Evolutionary conservation across 2,329 filamentous ascomycete genomes (phyloP).

Genomic region (Exophiala phaeomuriformis): DNA sequence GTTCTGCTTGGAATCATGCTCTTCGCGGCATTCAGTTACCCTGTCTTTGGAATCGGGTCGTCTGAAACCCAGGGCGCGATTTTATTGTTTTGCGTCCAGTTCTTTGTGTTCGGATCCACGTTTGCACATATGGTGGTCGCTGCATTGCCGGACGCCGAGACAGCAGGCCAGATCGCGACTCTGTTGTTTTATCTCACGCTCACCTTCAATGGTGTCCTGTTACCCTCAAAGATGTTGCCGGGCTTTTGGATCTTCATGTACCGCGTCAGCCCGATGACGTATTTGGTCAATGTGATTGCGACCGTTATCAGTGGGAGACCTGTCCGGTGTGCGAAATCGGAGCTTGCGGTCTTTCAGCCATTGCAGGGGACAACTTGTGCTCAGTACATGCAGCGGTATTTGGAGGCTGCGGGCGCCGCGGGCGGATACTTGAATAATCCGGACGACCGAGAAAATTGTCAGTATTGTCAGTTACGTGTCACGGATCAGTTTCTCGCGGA

Average conservation of each 20-base stretch:
- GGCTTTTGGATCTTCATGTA: constrained; percentile 78
- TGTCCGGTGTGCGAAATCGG: constrained; percentile 61
- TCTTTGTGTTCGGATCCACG: constrained; percentile 65
- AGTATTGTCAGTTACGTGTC: constrained; percentile 47
- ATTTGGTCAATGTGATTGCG: constrained; percentile 64
- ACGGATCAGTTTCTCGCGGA: constrained; percentile 37
- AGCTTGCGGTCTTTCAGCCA: constrained; percentile 44
- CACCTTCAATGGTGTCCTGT: constrained; percentile 68
- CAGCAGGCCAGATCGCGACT: constrained; percentile 69
- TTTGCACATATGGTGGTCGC: constrained; percentile 76
- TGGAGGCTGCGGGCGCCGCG: constrained; percentile 32
- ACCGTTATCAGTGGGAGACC: constrained; percentile 59
- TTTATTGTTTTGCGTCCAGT: constrained; percentile 59
- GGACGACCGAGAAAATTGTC: constrained; percentile 48
- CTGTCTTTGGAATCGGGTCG: constrained; percentile 58
- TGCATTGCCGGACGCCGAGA: constrained; percentile 58
- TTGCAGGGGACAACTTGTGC: constrained; percentile 51
- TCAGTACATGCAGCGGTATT: constrained; percentile 50
- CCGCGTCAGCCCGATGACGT: constrained; percentile 71
- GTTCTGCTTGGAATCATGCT: constrained; percentile 58
- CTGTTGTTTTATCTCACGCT: constrained; percentile 65
- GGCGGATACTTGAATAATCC: constrained; percentile 54
- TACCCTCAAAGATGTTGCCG: constrained; percentile 51
- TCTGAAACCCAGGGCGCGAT: constrained; percentile 30
- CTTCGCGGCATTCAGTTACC: constrained; percentile 66